Percentiles rank a stretch among this genome's conserved stretches.
These are phyloP conservation scores for Lentinula boryana DNA, from an alignment of 768 basidiomycete species.

Conservation along the genomic window DNA sequence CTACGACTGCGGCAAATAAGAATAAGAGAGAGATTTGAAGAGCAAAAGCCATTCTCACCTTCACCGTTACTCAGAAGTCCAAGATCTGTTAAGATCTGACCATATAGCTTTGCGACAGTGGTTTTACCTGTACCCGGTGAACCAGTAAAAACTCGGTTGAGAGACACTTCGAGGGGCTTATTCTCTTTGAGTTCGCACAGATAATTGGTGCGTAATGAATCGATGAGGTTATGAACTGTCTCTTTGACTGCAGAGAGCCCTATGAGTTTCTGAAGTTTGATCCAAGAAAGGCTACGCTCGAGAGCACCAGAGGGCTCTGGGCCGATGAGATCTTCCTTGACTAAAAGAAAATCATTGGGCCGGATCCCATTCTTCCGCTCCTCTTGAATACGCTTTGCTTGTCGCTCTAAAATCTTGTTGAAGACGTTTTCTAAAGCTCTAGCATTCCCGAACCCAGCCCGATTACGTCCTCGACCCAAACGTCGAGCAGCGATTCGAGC, in stretches of 20 bases:
- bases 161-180: constrained; percentile 30
- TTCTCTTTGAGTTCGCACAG: constrained; percentile 34
- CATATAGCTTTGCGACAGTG: constrained; percentile 62
- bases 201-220: constrained; percentile 31
- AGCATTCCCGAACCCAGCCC: constrained; percentile 39
- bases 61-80: constrained; percentile 64
- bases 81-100: constrained; percentile 54
- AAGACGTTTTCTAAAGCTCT: constrained; percentile 35
- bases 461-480: constrained; percentile 32
- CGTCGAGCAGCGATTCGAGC: constrained; percentile 33
- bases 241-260: constrained; percentile 33
- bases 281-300: constrained; percentile 27
- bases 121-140: constrained; percentile 73
- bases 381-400: constrained; percentile 27
- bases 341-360: constrained; percentile 29
- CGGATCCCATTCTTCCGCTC: constrained; percentile 20
- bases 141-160: constrained; percentile 56
- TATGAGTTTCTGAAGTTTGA: constrained; percentile 26
- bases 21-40: too few species aligned
- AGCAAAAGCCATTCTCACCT: constrained; percentile 30
- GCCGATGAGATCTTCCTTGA: constrained; percentile 37
- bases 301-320: constrained; percentile 35
- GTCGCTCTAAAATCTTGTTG: constrained; percentile 28
- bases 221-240: constrained; percentile 28
- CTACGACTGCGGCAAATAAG: constrained; percentile 35